These are phyloP conservation scores for Lanmaoa pseudosensibilis DNA, from an alignment of 768 basidiomycete genomes.

Conservation along the genomic window DNA sequence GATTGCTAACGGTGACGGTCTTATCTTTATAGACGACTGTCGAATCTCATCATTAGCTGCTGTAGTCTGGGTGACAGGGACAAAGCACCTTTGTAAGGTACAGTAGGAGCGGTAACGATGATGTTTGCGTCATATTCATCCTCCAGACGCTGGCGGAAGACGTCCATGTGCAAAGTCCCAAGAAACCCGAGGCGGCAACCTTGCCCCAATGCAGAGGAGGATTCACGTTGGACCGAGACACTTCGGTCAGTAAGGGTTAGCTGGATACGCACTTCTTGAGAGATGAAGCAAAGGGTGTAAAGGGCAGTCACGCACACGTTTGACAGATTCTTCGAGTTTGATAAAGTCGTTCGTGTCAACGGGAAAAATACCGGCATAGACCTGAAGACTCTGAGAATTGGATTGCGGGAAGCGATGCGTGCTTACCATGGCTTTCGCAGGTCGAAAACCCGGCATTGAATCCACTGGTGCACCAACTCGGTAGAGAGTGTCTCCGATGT, in stretches of 20 bases:
- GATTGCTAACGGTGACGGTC: constrained; percentile 76
- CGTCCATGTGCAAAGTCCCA: constrained; percentile 95
- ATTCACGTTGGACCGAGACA: constrained; percentile 88
- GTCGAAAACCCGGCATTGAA: constrained; percentile 88
- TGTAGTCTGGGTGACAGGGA: background rate
- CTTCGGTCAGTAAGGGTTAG: constrained; percentile 84
- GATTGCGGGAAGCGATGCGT: background rate
- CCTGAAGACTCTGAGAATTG: constrained; percentile 44
- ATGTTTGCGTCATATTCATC: constrained; percentile 96
- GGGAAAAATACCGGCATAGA: constrained; percentile 94
- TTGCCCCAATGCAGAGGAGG: constrained; percentile 91
- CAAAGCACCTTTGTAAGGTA: constrained; percentile 78
- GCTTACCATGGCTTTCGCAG: constrained; percentile 88
- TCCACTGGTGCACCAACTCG: constrained; percentile 70
- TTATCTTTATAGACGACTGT: constrained; percentile 75
- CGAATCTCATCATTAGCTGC: background rate
- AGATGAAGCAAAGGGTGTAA: constrained; percentile 1
- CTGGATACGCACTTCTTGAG: constrained; percentile 37
- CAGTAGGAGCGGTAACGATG: constrained; percentile 94
- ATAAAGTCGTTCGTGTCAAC: constrained; percentile 87
- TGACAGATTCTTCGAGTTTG: constrained; percentile 95
- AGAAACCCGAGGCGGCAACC: constrained; percentile 94
- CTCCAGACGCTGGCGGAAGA: constrained; percentile 92
- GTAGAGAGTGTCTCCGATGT: constrained; percentile 92
- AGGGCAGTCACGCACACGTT: constrained; percentile 53